A percentile compares a stretch with the other conserved stretches of the same genome.
Conservation (phyloP, 2,329 filamentous ascomycete species). For the Aureobasidium musti region DNA sequence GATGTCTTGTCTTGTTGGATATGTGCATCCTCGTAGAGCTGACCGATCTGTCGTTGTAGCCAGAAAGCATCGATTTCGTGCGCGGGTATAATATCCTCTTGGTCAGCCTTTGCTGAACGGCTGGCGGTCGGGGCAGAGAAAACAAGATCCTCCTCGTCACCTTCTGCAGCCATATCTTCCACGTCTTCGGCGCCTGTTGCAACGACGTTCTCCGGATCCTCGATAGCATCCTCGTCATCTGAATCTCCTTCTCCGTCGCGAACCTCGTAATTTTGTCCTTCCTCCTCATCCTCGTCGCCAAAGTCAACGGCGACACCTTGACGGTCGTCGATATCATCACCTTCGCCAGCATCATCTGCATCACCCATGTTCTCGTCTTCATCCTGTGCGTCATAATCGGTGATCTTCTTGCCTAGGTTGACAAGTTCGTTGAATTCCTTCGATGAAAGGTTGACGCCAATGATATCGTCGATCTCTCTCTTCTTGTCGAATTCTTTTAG, state of each 20-base stretch:
- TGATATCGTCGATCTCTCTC: conserved; percentile 90
- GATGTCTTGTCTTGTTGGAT: conserved; percentile 90
- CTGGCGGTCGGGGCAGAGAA: conserved; percentile 59
- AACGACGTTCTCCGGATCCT: conserved; percentile 22
- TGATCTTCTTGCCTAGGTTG: conserved; percentile 97
- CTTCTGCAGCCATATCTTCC: conserved; percentile 46
- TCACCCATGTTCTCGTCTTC: conserved; percentile 86
- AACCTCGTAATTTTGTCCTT: conserved; percentile 83
- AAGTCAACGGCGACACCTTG: conserved; percentile 98
- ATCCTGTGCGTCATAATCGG: conserved; percentile 95
- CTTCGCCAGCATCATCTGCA: conserved; percentile 63
- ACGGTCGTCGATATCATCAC: conserved; percentile 81
- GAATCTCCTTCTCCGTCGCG: conserved; percentile 77
- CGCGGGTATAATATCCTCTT: conserved; percentile 65
- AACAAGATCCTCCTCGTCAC: conserved; percentile 74
- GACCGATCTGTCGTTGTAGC: conserved; percentile 89
- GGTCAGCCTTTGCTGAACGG: conserved; percentile 45
- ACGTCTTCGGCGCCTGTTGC: conserved; percentile 50
- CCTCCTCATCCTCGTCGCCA: conserved; percentile 79
- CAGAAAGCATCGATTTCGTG: conserved; percentile 97
- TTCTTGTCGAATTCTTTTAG: conserved; percentile 98
- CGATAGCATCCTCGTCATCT: conserved; percentile 58
- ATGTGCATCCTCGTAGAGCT: conserved; percentile 86
- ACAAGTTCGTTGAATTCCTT: conserved; percentile 97
- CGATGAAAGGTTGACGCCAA: conserved; percentile 77